Evolutionary conservation across 2,329 filamentous ascomycete species (phyloP).

Genomic region (Botrytis elliptica): DNA sequence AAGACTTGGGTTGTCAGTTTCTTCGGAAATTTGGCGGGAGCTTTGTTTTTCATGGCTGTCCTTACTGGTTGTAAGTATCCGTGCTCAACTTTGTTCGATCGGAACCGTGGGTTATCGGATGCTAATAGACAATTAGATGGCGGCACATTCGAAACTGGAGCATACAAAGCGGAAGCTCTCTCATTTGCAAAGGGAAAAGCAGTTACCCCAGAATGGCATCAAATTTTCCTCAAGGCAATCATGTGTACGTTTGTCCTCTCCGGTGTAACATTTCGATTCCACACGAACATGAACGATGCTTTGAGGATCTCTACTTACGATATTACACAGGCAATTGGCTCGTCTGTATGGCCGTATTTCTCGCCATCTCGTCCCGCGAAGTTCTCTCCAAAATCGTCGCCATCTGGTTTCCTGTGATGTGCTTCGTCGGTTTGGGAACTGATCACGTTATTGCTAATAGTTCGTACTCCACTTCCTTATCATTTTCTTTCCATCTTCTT

Average conservation of each 20-base stretch:
- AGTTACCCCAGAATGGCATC: slow-evolving; percentile 48
- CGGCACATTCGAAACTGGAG: slow-evolving; percentile 45
- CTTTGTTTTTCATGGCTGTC: slow-evolving; percentile 48
- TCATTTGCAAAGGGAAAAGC: slow-evolving; percentile 50
- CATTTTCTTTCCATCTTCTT: background rate
- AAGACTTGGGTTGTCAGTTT: slow-evolving; percentile 48
- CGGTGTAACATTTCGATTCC: background rate
- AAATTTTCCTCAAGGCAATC: slow-evolving; percentile 55
- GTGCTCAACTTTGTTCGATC: background rate
- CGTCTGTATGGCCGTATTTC: slow-evolving; percentile 53
- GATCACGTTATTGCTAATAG: slow-evolving; percentile 58
- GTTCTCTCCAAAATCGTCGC: slow-evolving; percentile 53
- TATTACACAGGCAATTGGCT: slow-evolving; percentile 49
- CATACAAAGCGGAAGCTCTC: slow-evolving; percentile 47
- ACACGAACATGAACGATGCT: background rate
- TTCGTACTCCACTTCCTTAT: slow-evolving; percentile 3
- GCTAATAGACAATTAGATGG: slow-evolving; percentile 41
- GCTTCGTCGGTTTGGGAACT: slow-evolving; percentile 52
- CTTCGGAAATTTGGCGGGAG: slow-evolving; percentile 49
- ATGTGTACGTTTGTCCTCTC: slow-evolving; percentile 41
- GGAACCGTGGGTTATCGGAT: background rate
- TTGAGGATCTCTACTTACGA: background rate
- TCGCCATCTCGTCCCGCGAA: slow-evolving; percentile 50
- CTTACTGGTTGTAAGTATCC: slow-evolving; percentile 48
- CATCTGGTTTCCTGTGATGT: slow-evolving; percentile 57